These are phyloP conservation scores for Ustilago loliicola DNA, from an alignment of 1,284 basidiomycete species.

Conservation along the genomic window DNA sequence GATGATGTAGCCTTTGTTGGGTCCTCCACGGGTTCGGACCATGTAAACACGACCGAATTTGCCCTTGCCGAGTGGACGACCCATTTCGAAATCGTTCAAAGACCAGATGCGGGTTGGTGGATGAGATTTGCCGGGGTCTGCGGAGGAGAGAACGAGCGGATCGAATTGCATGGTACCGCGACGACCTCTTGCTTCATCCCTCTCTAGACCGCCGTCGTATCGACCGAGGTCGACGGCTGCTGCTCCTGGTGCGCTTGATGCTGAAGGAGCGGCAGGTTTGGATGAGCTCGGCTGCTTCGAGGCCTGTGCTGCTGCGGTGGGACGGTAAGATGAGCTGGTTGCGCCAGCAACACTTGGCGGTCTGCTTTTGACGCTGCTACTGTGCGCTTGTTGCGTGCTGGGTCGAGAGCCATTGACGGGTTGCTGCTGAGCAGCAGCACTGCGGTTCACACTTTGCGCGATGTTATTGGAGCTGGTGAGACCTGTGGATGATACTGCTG, in stretches of 20 bases:
- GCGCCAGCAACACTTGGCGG: conserved; percentile 36
- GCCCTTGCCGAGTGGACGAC: conserved; percentile 94
- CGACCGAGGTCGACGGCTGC: conserved; percentile 64
- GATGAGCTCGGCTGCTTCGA: conserved; percentile 16
- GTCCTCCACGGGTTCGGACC: conserved; percentile 83
- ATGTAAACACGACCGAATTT: conserved; percentile 99
- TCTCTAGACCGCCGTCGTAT: conserved; percentile 70
- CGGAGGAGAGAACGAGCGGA: conserved; percentile 34
- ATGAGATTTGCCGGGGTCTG: conserved; percentile 35
- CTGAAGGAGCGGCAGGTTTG: conserved; percentile 7
- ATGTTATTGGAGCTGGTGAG: conserved; percentile 30
- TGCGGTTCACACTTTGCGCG: conserved; percentile 24
- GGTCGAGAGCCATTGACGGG: conserved; percentile 32
- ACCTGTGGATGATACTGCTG: conserved; percentile 20
- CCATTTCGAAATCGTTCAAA: conserved; percentile 90
- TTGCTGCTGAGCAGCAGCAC: conserved; percentile 15
- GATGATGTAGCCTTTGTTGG: conserved; percentile 80
- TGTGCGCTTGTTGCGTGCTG: conserved; percentile 27
- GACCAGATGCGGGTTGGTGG: conserved; percentile 76
- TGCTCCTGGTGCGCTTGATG: neutral
- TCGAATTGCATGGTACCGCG: conserved; percentile 50
- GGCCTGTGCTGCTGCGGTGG: conserved; percentile 1
- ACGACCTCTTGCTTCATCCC: conserved; percentile 68
- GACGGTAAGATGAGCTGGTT: conserved; percentile 19
- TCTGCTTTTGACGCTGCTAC: conserved; percentile 26